A percentile compares a stretch with the other conserved stretches of the same genome.
Evolutionary conservation across 176 grass and related monocot genomes (phyloP).

Genomic region (Eleusine indica): DNA sequence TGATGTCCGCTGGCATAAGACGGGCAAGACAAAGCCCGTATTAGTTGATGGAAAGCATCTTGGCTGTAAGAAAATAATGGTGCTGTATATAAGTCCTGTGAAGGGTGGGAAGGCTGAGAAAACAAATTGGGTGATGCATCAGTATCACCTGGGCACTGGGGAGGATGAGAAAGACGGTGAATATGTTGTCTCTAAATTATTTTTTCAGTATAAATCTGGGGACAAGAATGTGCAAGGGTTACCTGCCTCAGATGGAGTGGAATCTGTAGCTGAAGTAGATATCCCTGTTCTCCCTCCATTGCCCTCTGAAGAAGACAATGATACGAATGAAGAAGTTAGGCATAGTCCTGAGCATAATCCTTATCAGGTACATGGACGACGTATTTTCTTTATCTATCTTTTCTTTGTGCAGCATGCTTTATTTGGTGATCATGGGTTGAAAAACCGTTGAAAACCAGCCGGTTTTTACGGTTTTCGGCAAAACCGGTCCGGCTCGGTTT

Average conservation of each 20-base stretch:
- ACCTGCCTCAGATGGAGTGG: slow-evolving; percentile 18
- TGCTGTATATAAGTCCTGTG: slow-evolving; percentile 74
- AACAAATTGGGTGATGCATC: slow-evolving; percentile 99
- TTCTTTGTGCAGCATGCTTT: not conserved
- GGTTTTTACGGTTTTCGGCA: no score
- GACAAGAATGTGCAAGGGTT: slow-evolving; percentile 64
- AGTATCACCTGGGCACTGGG: slow-evolving; percentile 83
- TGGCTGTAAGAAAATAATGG: slow-evolving; percentile 98
- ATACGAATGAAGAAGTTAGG: slow-evolving; percentile 45
- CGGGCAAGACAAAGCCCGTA: slow-evolving; percentile 91
- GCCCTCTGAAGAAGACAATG: slow-evolving; percentile 44
- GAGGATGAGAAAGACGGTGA: slow-evolving; percentile 90
- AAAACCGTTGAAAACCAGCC: no score
- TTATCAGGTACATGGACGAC: slow-evolving; percentile 50
- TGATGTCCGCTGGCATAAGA: slow-evolving; percentile 97
- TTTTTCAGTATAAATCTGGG: slow-evolving; percentile 77
- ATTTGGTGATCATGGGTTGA: not conserved
- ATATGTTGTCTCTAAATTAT: slow-evolving; percentile 95
- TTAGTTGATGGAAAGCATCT: slow-evolving; percentile 68
- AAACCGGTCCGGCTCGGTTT: no score
- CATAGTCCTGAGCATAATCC: slow-evolving; percentile 35
- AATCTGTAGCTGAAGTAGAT: slow-evolving; percentile 49
- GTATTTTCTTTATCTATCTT: slow-evolving; percentile 13
- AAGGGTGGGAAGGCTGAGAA: slow-evolving; percentile 81
- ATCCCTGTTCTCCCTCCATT: slow-evolving; percentile 26